Evolutionary conservation across 2,329 filamentous ascomycete genomes (phyloP).

Genomic region (Colletotrichum spinosum): DNA sequence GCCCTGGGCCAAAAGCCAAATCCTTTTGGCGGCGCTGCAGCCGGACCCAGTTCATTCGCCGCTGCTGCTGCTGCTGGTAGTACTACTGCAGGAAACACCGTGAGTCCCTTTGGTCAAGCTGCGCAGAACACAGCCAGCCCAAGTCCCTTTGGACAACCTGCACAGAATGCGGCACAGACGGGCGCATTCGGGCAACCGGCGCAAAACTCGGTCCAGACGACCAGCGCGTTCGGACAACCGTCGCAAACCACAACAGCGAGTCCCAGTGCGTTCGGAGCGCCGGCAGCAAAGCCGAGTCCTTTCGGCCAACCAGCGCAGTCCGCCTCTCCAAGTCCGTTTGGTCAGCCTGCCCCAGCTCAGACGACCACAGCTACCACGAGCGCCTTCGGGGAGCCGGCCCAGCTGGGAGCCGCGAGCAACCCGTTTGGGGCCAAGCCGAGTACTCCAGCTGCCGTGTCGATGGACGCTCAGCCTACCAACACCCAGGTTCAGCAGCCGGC

Average conservation of each 20-base stretch:
- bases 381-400: slow-evolving; percentile 37
- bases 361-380: slow-evolving; percentile 28
- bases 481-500: slow-evolving; percentile 45
- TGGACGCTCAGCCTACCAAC: slow-evolving; percentile 39
- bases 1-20: slow-evolving; percentile 52
- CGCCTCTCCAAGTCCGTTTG: slow-evolving; percentile 32
- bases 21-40: slow-evolving; percentile 48
- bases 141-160: slow-evolving; percentile 30
- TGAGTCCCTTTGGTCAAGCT: slow-evolving; percentile 33
- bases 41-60: slow-evolving; percentile 36
- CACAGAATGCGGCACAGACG: slow-evolving; percentile 24
- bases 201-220: slow-evolving; percentile 17
- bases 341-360: slow-evolving; percentile 32
- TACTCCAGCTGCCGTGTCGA: slow-evolving; percentile 4
- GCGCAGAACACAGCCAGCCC: slow-evolving; percentile 21
- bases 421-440: slow-evolving; percentile 43
- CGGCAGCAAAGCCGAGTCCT: slow-evolving; percentile 37
- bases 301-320: slow-evolving; percentile 37
- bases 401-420: slow-evolving; percentile 38
- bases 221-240: slow-evolving; percentile 7
- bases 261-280: slow-evolving; percentile 34
- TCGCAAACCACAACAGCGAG: slow-evolving; percentile 8
- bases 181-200: slow-evolving; percentile 28
- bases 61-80: slow-evolving; percentile 7
- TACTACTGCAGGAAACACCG: not conserved